phyloP scores from a whole-genome alignment of 2,329 filamentous ascomycete genomes.

The Trichophyton rubrum region DNA sequence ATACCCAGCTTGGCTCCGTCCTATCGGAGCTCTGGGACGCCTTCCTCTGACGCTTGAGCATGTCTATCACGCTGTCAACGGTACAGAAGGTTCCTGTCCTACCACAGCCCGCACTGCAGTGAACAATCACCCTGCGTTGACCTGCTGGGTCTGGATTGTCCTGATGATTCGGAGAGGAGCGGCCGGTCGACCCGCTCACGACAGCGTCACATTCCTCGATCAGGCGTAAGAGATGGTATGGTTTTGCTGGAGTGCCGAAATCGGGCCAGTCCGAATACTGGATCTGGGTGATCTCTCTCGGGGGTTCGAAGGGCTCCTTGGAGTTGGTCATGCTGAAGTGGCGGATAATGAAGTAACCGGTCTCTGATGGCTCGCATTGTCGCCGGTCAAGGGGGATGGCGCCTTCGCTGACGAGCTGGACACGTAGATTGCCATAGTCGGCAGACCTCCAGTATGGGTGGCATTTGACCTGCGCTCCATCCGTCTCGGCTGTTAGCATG shows the following conservation, averaged over 20 bases:
- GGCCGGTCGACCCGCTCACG: constrained; percentile 28
- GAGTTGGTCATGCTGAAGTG: constrained; percentile 75
- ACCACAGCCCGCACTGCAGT: constrained; percentile 92
- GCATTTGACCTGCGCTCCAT: constrained; percentile 88
- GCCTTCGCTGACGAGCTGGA: constrained; percentile 70
- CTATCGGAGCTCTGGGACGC: constrained; percentile 15
- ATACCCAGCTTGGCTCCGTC: constrained; percentile 46
- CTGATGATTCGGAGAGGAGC: constrained; percentile 38
- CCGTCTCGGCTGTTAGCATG: constrained; percentile 88
- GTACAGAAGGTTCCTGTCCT: constrained; percentile 95
- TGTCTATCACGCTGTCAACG: constrained; percentile 88
- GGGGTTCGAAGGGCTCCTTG: constrained; percentile 64
- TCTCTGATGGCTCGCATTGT: constrained; percentile 35
- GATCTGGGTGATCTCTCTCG: constrained; percentile 86
- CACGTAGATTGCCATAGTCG: constrained; percentile 63
- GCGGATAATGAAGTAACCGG: constrained; percentile 67
- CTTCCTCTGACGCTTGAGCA: constrained; percentile 68
- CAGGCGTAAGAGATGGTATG: constrained; percentile 70
- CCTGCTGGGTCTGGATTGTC: constrained; percentile 46
- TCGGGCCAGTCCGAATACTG: constrained; percentile 97
- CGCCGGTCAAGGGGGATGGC: constrained; percentile 58
- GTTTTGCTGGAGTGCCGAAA: constrained; percentile 83
- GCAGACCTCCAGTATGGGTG: constrained; percentile 81
- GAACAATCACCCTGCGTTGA: constrained; percentile 68
- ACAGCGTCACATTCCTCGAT: constrained; percentile 78